Conservation (phyloP, 2,329 filamentous ascomycete genomes). For the Penicillium oxalicum region DNA sequence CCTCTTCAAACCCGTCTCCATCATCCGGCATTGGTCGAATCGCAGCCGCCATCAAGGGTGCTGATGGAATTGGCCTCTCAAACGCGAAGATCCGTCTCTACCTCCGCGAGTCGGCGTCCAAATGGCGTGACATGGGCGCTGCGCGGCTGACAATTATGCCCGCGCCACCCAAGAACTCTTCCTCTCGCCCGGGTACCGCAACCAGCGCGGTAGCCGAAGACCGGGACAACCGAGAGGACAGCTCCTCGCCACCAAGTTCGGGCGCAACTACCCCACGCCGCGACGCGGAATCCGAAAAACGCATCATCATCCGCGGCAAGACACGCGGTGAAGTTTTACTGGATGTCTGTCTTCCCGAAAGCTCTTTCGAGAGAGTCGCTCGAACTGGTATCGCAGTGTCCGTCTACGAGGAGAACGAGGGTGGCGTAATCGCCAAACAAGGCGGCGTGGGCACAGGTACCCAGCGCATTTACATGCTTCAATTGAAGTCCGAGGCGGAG, state of each 20-base stretch:
- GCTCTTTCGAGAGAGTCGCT: conserved; percentile 76
- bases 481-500: conserved; percentile 51
- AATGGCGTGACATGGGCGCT: conserved; percentile 88
- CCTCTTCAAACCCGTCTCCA: conserved; percentile 46
- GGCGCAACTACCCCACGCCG: conserved; percentile 35
- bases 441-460: conserved; percentile 55
- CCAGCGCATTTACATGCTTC: conserved; percentile 60
- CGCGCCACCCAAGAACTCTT: conserved; percentile 33
- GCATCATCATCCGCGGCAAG: conserved; percentile 70
- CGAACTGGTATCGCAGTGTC: conserved; percentile 82
- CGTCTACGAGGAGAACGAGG: conserved; percentile 73
- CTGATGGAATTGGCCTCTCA: conserved; percentile 57
- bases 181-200: conserved; percentile 29
- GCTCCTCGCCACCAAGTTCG: conserved; percentile 23
- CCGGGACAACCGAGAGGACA: conserved; percentile 14
- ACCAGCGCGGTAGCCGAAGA: conserved; percentile 48
- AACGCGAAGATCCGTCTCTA: conserved; percentile 86
- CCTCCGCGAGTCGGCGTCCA: conserved; percentile 64
- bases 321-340: conserved; percentile 62
- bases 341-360: conserved; percentile 78
- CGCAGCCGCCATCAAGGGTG: conserved; percentile 44
- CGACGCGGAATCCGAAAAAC: conserved; percentile 69
- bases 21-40: conserved; percentile 53
- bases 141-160: conserved; percentile 76
- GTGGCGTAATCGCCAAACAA: conserved; percentile 50